Base-by-base conservation (phyloP, 1,139 yeast genomes). In the Lodderomyces oxycetoniae region DNA sequence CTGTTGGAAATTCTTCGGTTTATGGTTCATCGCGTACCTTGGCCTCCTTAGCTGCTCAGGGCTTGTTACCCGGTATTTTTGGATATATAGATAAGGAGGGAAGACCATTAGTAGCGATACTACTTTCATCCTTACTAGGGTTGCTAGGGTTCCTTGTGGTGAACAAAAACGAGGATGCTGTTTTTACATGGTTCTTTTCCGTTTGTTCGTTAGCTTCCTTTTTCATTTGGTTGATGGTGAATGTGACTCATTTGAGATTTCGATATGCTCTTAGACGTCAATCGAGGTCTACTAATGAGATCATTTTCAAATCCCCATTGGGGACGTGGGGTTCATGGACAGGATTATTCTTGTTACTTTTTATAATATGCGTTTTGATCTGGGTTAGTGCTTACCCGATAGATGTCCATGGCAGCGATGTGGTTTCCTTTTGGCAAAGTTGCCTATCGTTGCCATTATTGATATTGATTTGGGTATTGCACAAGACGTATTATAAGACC, bases 131-230 rank as follows among this genome's bases (percentile, higher is more conserved):
- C 33, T 44, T 64, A 1, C 63, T 82, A 43, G 89, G 87, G 0
- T 59, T 73, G 36, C 59, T 82, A 35, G 79, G 85, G 37, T 82
- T 79, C 59, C 66, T 80, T 38, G 79, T 78, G 13, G 65, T 70
- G 4, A 57, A 65, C 36, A 57, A 63, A 21, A 66, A 76, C 30
- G 68, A 78, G 46, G 57, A 50, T 9, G 53, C 59, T 2, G 71
- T 79, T 3, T 79, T 79, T 63, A 63, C 72, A 10, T 79, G 87
- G 87, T 63, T 79, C 40, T 74, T 79, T 47, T 74, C 84, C 17
- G 53, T 82, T 23, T 81, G 85, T 36, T 79, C 84, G 5, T 71
- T 79, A 53, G 65, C 76, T 37, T 57, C 80, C 40, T 55, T 79
- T 59, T 79, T 73, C 59, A 65, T 74, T 37, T 66, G 85, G 73